phyloP scores from a whole-genome alignment of 768 basidiomycete species.

The Butyriboletus loyo region DNA sequence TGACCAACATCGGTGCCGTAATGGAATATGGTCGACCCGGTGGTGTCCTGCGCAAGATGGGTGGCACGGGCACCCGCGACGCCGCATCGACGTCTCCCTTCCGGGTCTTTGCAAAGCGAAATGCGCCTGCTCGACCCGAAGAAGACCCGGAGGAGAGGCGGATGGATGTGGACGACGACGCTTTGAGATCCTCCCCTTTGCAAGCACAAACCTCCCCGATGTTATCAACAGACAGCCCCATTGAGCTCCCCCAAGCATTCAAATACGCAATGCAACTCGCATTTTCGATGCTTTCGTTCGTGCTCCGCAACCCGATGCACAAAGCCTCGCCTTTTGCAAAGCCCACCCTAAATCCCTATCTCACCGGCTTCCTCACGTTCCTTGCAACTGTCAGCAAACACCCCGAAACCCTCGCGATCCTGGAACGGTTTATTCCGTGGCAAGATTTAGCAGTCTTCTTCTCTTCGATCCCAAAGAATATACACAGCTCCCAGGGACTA shows the following conservation, averaged over 20 bases:
- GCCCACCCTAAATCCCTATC: constrained; percentile 76
- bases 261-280: constrained; percentile 75
- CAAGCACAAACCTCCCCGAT: constrained; percentile 24
- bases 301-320: constrained; percentile 61
- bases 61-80: constrained; percentile 44
- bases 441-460: constrained; percentile 65
- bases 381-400: constrained; percentile 74
- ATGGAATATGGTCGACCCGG: constrained; percentile 84
- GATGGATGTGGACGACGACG: constrained; percentile 66
- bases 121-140: constrained; percentile 26
- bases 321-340: constrained; percentile 55
- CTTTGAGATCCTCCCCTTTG: constrained; percentile 17
- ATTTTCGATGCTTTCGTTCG: constrained; percentile 71
- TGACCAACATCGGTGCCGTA: constrained; percentile 75
- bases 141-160: constrained; percentile 45
- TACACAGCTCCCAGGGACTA: constrained; percentile 48
- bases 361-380: constrained; percentile 85
- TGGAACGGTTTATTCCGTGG: constrained; percentile 88
- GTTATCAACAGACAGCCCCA: constrained; percentile 33
- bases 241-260: constrained; percentile 63
- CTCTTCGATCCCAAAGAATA: constrained; percentile 51
- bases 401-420: constrained; percentile 49
- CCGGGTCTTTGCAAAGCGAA: constrained; percentile 53
- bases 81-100: constrained; percentile 34
- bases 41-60: constrained; percentile 64